Conservation (phyloP, 2,329 filamentous ascomycete species). For the Nemania diffusa region DNA sequence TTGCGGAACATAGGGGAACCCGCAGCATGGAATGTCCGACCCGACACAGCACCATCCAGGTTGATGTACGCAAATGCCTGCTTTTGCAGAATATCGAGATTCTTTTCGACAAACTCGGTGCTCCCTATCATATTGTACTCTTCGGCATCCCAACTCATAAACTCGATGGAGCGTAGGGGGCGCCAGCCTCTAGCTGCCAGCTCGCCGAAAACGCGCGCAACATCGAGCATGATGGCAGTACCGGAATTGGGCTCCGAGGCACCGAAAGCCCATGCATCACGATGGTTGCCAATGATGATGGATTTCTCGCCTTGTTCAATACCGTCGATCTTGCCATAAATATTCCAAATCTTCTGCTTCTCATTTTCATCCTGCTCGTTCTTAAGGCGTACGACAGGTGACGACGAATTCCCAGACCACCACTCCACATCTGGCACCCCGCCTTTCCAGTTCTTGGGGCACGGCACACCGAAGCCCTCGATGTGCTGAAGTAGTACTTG, state of each 20-base stretch:
- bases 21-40: slow-evolving; percentile 77
- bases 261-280: slow-evolving; percentile 92
- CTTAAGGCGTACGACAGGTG: slow-evolving; percentile 81
- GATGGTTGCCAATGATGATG: slow-evolving; percentile 91
- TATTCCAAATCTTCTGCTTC: slow-evolving; percentile 89
- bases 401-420: slow-evolving; percentile 82
- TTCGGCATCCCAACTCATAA: slow-evolving; percentile 94
- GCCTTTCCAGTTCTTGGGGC: slow-evolving; percentile 78
- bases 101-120: slow-evolving; percentile 92
- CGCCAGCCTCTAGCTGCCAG: slow-evolving; percentile 83
- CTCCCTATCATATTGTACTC: slow-evolving; percentile 95
- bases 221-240: slow-evolving; percentile 89
- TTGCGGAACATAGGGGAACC: slow-evolving; percentile 84
- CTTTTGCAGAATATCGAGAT: slow-evolving; percentile 75
- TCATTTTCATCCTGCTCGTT: slow-evolving; percentile 88
- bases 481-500: slow-evolving; percentile 80
- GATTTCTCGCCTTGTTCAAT: slow-evolving; percentile 84
- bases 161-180: slow-evolving; percentile 92
- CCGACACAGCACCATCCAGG: slow-evolving; percentile 83
- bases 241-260: slow-evolving; percentile 87
- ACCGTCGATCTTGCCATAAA: slow-evolving; percentile 85
- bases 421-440: slow-evolving; percentile 82
- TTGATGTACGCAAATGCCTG: slow-evolving; percentile 91
- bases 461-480: slow-evolving; percentile 76
- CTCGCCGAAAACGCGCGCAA: slow-evolving; percentile 85